Percentiles rank a stretch among this genome's conserved stretches.
Evolutionary conservation across 176 grass and related monocot genomes (phyloP).

Genomic region (Zizania latifolia): DNA sequence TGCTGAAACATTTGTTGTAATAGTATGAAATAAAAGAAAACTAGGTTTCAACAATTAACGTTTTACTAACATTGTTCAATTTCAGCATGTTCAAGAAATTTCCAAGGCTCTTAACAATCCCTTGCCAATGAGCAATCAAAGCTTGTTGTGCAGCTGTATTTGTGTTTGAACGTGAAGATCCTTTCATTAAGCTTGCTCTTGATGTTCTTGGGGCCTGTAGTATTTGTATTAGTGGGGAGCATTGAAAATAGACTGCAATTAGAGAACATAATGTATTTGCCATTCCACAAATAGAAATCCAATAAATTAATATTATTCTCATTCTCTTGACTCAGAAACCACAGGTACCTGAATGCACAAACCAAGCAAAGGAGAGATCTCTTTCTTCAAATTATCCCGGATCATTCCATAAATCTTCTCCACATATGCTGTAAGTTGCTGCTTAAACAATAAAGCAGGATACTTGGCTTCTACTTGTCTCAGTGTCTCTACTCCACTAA

Average conservation of each 20-base stretch:
- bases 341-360: constrained; percentile 86
- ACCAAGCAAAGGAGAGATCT: constrained; percentile 90
- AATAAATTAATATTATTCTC: constrained; percentile 5
- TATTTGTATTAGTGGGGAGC: constrained; percentile 12
- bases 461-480: constrained; percentile 98
- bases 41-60: not conserved
- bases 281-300: constrained; percentile 16
- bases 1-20: constrained; percentile 1
- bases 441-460: constrained; percentile 90
- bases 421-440: constrained; percentile 92
- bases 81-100: constrained; percentile 88
- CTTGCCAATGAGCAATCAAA: constrained; percentile 99
- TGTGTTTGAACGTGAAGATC: constrained; percentile 68
- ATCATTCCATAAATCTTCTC: constrained; percentile 99
- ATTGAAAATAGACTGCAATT: constrained; percentile 4
- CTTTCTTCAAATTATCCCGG: constrained; percentile 99
- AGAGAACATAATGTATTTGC: constrained; percentile 20
- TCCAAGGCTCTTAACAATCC: constrained; percentile 85
- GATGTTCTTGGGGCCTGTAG: constrained; percentile 85
- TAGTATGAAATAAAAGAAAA: constrained; percentile 13
- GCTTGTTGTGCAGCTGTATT: constrained; percentile 71
- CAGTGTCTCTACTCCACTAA: constrained; percentile 63
- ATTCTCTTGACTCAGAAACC: constrained; percentile 18
- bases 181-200: constrained; percentile 98
- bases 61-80: constrained; percentile 80